Evolutionary conservation across 106 monocot genomes (phyloP).

Genomic region (Hemerocallis citrina): DNA sequence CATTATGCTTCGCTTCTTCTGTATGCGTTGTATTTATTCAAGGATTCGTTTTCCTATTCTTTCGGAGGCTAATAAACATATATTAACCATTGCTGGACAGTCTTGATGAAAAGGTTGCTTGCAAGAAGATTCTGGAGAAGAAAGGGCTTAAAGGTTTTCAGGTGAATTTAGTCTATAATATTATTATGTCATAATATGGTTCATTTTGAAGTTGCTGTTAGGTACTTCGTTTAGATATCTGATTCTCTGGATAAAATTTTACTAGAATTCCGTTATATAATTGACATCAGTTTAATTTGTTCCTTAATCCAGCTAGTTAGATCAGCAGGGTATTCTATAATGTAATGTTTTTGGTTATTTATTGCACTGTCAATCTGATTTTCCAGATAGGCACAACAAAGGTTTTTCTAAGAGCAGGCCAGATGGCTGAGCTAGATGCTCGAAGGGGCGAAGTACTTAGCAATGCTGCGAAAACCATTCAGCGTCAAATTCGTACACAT

Average conservation of each 20-base stretch:
- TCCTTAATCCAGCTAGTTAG: too few relatives aligned
- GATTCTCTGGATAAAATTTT: too few relatives aligned
- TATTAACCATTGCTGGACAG: constrained; percentile 28
- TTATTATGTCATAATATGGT: not conserved
- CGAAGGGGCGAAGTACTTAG: constrained; percentile 77
- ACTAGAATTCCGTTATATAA: too few relatives aligned
- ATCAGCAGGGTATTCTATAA: not conserved
- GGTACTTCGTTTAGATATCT: not conserved
- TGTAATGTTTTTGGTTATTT: constrained; percentile 13
- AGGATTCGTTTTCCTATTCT: not conserved
- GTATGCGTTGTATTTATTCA: not conserved
- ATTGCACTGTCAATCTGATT: not conserved
- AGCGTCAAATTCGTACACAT: constrained; percentile 77
- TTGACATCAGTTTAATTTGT: too few relatives aligned
- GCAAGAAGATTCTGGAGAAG: constrained; percentile 82
- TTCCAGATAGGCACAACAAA: constrained; percentile 96
- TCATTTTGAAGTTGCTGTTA: not conserved
- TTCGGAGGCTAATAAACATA: not conserved
- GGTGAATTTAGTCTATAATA: constrained; percentile 26
- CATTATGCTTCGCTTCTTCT: not conserved
- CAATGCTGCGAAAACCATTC: constrained; percentile 85
- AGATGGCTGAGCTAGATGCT: constrained; percentile 98
- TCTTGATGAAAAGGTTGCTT: constrained; percentile 84
- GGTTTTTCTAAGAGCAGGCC: constrained; percentile 96
- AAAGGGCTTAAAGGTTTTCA: constrained; percentile 81